Evolutionary conservation across 257 asterid species (phyloP).

Genomic region (Gynochthodes officinalis): DNA sequence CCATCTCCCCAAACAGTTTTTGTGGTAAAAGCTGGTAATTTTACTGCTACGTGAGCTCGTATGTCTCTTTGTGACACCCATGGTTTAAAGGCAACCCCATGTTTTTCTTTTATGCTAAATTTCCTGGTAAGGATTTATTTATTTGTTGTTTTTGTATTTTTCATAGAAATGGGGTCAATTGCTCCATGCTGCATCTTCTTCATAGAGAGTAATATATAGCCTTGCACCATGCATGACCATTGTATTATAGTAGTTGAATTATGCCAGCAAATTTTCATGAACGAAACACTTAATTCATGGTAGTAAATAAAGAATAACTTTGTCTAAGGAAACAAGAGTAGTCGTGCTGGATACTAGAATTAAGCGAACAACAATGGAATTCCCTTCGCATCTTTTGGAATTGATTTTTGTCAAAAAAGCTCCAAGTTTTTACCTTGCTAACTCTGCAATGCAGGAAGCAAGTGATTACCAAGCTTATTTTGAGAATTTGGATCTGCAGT

Average conservation of each 20-base stretch:
- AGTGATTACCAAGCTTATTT: not conserved
- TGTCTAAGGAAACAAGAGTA: not conserved
- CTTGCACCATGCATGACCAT: too few relatives aligned
- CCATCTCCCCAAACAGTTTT: too few relatives aligned
- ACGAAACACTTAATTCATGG: not conserved
- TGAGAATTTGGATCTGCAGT: slow-evolving; percentile 16
- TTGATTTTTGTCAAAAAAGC: not conserved
- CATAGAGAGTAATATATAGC: too few relatives aligned
- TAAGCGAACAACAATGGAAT: not conserved
- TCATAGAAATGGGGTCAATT: not conserved
- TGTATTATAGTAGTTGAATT: too few relatives aligned
- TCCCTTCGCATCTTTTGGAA: not conserved
- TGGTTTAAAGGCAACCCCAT: not conserved
- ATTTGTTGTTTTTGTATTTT: not conserved
- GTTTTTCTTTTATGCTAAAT: not conserved
- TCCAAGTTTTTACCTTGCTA: not conserved
- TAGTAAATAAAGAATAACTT: not conserved
- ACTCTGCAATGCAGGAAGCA: slow-evolving; percentile 19
- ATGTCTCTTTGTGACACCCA: too few relatives aligned
- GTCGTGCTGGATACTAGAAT: too few relatives aligned
- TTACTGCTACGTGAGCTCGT: too few relatives aligned
- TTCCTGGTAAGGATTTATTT: not conserved
- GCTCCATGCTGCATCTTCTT: not conserved
- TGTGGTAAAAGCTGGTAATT: too few relatives aligned
- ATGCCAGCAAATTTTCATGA: too few relatives aligned